phyloP scores from a whole-genome alignment of 805 yeast species.

The Wickerhamomyces kurtzmanii region DNA sequence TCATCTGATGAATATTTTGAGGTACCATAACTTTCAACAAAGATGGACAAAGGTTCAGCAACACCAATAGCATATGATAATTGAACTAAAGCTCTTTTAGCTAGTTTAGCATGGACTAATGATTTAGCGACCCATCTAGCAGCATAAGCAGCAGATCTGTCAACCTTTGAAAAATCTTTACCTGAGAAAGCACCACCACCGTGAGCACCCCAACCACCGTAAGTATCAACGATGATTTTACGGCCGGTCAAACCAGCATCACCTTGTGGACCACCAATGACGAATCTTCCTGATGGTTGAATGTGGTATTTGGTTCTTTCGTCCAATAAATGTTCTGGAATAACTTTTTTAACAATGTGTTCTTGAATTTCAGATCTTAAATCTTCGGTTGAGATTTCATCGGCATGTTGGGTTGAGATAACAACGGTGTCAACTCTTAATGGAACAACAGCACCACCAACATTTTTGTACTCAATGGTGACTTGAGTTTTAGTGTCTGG shows the following conservation, averaged over 20 bases:
- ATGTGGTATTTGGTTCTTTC: slow-evolving; percentile 95
- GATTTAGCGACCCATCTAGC: slow-evolving; percentile 99
- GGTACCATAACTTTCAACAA: slow-evolving; percentile 98
- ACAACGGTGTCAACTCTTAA: slow-evolving; percentile 96
- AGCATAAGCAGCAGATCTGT: slow-evolving; percentile 99
- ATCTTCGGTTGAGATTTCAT: slow-evolving; percentile 88
- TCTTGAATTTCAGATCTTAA: slow-evolving; percentile 69
- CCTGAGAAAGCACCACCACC: slow-evolving; percentile 99
- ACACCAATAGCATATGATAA: slow-evolving; percentile 99
- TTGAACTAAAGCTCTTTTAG: slow-evolving; percentile 96
- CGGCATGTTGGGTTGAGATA: slow-evolving; percentile 97
- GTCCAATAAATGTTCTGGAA: slow-evolving; percentile 84
- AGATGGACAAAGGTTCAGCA: slow-evolving; percentile 97
- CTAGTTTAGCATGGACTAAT: slow-evolving; percentile 86
- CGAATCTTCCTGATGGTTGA: slow-evolving; percentile 99
- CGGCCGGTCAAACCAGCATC: slow-evolving; percentile 99
- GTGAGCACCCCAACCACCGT: slow-evolving; percentile 99
- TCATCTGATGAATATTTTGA: slow-evolving; percentile 83
- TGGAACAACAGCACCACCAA: slow-evolving; percentile 93
- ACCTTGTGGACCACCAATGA: slow-evolving; percentile 99
- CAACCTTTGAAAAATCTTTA: slow-evolving; percentile 99
- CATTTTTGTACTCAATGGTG: slow-evolving; percentile 91
- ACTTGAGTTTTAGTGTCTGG: slow-evolving; percentile 99
- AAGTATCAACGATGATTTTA: slow-evolving; percentile 98
- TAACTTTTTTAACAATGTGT: slow-evolving; percentile 84